Conservation (phyloP, 2,329 filamentous ascomycete genomes). For the Truncatella angustata region DNA sequence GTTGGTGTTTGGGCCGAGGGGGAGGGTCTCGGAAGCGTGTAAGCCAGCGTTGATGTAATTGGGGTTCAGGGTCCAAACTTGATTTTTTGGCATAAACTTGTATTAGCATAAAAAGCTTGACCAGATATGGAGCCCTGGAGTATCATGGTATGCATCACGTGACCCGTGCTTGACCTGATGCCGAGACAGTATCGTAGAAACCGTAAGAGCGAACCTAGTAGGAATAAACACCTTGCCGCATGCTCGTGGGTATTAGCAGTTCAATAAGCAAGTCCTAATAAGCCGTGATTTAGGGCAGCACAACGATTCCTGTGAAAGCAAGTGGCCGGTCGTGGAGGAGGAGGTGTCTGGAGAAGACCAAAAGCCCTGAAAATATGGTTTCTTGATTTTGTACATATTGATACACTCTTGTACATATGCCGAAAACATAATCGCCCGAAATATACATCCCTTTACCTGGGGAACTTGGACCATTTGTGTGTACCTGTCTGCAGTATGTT, state of each 20-base stretch:
- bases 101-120: background rate
- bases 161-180: no score
- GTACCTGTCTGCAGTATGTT: constrained; percentile 48
- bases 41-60: constrained; percentile 6
- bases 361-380: background rate
- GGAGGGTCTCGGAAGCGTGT: background rate
- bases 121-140: no score
- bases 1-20: background rate
- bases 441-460: constrained; percentile 41
- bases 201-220: no score
- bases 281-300: no score
- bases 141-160: no score
- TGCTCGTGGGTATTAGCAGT: no score
- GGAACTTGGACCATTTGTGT: constrained; percentile 56
- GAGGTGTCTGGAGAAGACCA: no score
- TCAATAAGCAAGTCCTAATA: no score
- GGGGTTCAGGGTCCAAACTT: background rate
- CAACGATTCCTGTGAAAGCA: no score
- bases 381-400: constrained; percentile 15
- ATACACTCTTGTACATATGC: constrained; percentile 28
- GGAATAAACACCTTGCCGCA: no score
- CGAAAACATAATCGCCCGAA: background rate
- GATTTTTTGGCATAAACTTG: background rate
- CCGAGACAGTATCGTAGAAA: no score
- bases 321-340: no score